These are phyloP conservation scores for Cornus florida DNA, from an alignment of 148 eudicot genomes.

Conservation along the genomic window DNA sequence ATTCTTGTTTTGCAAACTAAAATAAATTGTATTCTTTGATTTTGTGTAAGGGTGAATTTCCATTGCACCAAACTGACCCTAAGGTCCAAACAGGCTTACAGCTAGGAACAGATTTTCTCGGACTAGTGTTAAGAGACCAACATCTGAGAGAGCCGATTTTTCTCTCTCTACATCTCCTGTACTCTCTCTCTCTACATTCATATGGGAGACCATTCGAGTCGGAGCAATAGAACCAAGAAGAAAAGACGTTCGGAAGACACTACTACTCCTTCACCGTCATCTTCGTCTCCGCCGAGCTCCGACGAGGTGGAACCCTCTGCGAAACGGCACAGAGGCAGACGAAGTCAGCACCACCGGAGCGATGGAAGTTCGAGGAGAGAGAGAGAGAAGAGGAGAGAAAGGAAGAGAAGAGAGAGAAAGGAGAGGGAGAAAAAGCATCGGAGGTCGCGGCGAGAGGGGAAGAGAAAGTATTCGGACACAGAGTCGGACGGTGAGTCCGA, in stretches of 20 bases:
- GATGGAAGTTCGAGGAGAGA: constrained; percentile 30
- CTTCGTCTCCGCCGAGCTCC: constrained; percentile 15
- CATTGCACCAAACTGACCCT: too few relatives aligned
- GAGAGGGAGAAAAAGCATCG: constrained; percentile 33
- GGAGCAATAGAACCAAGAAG: constrained; percentile 16
- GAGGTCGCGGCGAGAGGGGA: constrained; percentile 31
- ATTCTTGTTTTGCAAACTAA: too few relatives aligned
- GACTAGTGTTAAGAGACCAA: too few relatives aligned
- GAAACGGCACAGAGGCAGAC: constrained; percentile 32
- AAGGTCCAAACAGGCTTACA: too few relatives aligned
- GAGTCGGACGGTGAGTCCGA: constrained; percentile 45
- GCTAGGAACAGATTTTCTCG: too few relatives aligned
- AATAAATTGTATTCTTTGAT: too few relatives aligned
- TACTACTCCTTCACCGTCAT: constrained; percentile 16
- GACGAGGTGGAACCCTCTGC: constrained; percentile 10
- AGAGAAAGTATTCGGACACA: constrained; percentile 31
- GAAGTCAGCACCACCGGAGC: constrained; percentile 22
- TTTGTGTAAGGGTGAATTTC: too few relatives aligned
- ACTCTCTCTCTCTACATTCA: neutral
- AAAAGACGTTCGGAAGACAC: constrained; percentile 10
- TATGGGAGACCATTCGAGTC: constrained; percentile 19
- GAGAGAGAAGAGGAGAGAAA: constrained; percentile 12
- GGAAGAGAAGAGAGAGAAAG: constrained; percentile 24
- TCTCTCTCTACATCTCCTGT: neutral
- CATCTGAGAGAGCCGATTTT: neutral